A percentile compares a stretch with the other conserved stretches of the same genome.
Conservation (phyloP, 805 yeast species). For the Huiozyma sinensis region DNA sequence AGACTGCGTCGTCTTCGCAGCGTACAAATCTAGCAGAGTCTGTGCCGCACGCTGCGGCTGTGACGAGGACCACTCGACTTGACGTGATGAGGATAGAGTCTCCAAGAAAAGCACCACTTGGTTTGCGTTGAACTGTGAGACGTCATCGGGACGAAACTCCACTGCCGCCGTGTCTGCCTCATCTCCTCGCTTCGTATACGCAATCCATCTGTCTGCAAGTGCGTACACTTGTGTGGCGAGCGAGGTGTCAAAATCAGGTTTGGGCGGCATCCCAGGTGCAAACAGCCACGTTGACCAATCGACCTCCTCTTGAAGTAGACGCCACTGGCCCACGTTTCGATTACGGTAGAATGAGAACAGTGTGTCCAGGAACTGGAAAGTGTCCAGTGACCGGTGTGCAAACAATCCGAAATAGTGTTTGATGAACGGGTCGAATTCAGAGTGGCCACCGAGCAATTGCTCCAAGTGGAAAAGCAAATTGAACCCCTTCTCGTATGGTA, state of each 20-base stretch:
- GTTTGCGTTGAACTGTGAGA: slow-evolving; percentile 52
- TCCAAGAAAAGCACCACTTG: slow-evolving; percentile 77
- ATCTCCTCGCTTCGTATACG: slow-evolving; percentile 21
- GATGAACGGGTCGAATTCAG: slow-evolving; percentile 67
- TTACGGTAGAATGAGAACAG: slow-evolving; percentile 49
- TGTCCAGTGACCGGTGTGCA: slow-evolving; percentile 63
- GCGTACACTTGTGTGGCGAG: slow-evolving; percentile 62
- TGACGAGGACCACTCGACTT: slow-evolving; percentile 26
- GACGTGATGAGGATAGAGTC: slow-evolving; percentile 40
- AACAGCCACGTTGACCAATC: slow-evolving; percentile 85
- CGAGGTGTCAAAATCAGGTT: slow-evolving; percentile 68
- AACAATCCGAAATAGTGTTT: slow-evolving; percentile 64
- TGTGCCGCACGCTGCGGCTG: slow-evolving; percentile 26
- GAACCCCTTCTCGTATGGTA: slow-evolving; percentile 88
- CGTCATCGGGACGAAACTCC: slow-evolving; percentile 39
- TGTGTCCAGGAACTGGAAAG: slow-evolving; percentile 69
- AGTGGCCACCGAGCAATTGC: slow-evolving; percentile 50
- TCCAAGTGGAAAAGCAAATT: slow-evolving; percentile 70
- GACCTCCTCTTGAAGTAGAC: slow-evolving; percentile 46
- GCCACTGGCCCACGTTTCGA: slow-evolving; percentile 23
- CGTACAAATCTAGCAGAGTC: slow-evolving; percentile 31
- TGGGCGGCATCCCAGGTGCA: slow-evolving; percentile 81
- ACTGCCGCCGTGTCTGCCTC: slow-evolving; percentile 14
- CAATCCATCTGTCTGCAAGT: slow-evolving; percentile 58
- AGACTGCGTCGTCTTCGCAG: slow-evolving; percentile 37